Conservation (phyloP, 2,329 filamentous ascomycete species). For the Cordyceps javanica region DNA sequence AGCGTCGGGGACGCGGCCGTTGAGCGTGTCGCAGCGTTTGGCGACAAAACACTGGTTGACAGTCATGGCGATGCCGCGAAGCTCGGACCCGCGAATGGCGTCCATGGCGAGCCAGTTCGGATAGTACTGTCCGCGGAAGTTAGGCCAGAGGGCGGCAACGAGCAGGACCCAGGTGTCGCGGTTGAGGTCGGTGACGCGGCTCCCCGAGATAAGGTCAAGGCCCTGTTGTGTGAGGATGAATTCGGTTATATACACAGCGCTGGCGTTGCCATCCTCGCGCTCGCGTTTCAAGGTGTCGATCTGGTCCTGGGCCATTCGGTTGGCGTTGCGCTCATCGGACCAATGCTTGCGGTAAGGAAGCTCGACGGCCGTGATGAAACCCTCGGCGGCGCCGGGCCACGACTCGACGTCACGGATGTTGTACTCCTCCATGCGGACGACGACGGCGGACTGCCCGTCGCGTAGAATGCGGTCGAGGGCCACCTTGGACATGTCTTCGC, state of each 20-base stretch:
- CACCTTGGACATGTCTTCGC: conserved; percentile 21
- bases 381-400: conserved; percentile 22
- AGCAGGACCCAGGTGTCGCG: conserved; percentile 18
- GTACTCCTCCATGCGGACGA: conserved; percentile 22
- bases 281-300: conserved; percentile 14
- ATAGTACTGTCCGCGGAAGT: conserved; percentile 19
- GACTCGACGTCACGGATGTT: conserved; percentile 16
- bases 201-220: background rate
- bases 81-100: conserved; percentile 19
- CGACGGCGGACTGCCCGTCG: conserved; percentile 19
- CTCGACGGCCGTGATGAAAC: conserved; percentile 22
- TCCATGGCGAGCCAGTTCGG: conserved; percentile 30
- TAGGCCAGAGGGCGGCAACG: conserved; percentile 21
- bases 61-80: conserved; percentile 21
- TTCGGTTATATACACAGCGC: conserved; percentile 20
- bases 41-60: conserved; percentile 27
- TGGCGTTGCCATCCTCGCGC: conserved; percentile 11
- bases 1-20: conserved; percentile 17
- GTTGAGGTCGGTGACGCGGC: conserved; percentile 15
- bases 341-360: conserved; percentile 22
- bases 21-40: conserved; percentile 20
- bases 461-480: conserved; percentile 23
- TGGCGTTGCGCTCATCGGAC: conserved; percentile 16
- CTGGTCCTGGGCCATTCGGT: conserved; percentile 19
- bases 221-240: conserved; percentile 22